phyloP scores from a whole-genome alignment of 192 early-diverging fungal genomes.

The Phycomyces blakesleeanus region DNA sequence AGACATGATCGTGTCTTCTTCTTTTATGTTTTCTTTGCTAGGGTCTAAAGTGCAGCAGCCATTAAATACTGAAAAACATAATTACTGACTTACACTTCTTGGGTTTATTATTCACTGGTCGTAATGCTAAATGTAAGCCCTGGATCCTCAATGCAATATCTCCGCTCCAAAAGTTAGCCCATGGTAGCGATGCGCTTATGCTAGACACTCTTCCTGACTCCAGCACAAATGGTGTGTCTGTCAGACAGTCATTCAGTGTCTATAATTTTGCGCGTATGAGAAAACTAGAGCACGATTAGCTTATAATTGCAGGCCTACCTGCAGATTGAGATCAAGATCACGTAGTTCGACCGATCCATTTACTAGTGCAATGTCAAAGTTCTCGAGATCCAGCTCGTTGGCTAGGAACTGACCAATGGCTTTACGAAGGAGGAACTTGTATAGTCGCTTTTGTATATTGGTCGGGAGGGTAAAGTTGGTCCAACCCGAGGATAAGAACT shows the following conservation, averaged over 20 bases:
- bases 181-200: constrained; percentile 72
- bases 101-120: constrained; percentile 35
- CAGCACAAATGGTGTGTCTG: constrained; percentile 67
- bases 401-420: constrained; percentile 84
- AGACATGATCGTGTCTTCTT: constrained; percentile 63
- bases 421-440: constrained; percentile 75
- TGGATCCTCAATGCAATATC: constrained; percentile 71
- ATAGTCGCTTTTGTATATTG: constrained; percentile 78
- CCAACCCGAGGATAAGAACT: constrained; percentile 27
- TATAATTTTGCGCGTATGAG: constrained; percentile 30
- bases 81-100: constrained; percentile 1
- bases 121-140: constrained; percentile 57
- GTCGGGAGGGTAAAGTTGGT: constrained; percentile 50
- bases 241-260: constrained; percentile 70
- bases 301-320: constrained; percentile 44
- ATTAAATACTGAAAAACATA: neutral
- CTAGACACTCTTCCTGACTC: constrained; percentile 61
- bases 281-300: neutral
- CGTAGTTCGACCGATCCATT: constrained; percentile 72
- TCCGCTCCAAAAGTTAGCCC: constrained; percentile 81
- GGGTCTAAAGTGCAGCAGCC: neutral
- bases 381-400: constrained; percentile 68
- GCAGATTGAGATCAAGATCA: constrained; percentile 75
- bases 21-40: neutral
- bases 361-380: constrained; percentile 82